Evolutionary conservation across 768 basidiomycete species (phyloP).

Genomic region (Paxillus ammoniavirescens): DNA sequence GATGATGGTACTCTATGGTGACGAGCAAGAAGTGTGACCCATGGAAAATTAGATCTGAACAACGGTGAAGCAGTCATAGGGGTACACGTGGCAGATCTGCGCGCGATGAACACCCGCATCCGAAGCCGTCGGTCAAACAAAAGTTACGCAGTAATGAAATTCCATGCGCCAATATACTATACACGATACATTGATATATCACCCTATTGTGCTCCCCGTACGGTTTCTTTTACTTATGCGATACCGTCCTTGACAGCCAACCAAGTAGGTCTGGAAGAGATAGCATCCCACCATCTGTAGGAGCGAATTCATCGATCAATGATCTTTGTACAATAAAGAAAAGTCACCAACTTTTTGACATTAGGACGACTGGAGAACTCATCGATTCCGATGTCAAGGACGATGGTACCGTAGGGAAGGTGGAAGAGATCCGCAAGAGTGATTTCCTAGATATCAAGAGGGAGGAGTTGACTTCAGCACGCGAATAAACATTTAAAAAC

Average conservation of each 20-base stretch:
- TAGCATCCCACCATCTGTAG: conserved; percentile 49
- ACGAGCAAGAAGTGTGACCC: no score
- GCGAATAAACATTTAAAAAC: neutral
- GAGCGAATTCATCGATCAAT: neutral
- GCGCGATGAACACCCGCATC: no score
- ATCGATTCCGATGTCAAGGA: conserved; percentile 11
- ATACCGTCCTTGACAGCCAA: conserved; percentile 38
- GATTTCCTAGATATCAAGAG: conserved; percentile 5
- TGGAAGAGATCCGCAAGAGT: conserved; percentile 23
- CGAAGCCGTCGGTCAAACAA: no score
- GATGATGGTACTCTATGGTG: no score
- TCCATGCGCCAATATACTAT: no score
- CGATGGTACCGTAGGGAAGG: conserved; percentile 14
- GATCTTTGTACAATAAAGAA: neutral
- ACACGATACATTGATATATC: neutral
- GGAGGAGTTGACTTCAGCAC: neutral
- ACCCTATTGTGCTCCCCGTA: neutral
- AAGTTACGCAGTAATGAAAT: no score
- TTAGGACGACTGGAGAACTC: conserved; percentile 18
- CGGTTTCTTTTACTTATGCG: neutral
- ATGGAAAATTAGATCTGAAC: no score
- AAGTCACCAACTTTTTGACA: conserved; percentile 14
- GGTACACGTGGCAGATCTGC: no score
- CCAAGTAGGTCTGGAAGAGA: conserved; percentile 45
- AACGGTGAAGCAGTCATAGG: no score